phyloP scores from a whole-genome alignment of 2,329 filamentous ascomycete species.

The Scolecobasidium constrictum region DNA sequence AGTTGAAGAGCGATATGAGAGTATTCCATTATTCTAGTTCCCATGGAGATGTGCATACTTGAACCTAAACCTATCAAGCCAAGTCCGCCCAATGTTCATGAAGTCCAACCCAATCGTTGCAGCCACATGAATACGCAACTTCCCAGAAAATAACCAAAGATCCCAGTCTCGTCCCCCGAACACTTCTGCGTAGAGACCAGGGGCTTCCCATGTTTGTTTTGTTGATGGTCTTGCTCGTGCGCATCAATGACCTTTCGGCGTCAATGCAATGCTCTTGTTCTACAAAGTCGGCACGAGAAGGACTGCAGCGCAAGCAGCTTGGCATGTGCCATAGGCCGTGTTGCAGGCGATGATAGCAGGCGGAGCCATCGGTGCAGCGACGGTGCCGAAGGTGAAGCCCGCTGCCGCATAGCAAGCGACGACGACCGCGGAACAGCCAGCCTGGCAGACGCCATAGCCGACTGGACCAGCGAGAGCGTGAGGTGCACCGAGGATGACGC shows the following conservation, averaged over 20 bases:
- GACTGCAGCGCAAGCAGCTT: constrained; percentile 31
- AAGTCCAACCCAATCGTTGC: no score
- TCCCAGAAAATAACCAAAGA: no score
- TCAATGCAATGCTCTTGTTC: not conserved
- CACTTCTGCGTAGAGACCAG: no score
- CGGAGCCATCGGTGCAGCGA: constrained; percentile 1
- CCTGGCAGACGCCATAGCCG: constrained; percentile 37
- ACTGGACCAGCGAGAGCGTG: constrained; percentile 26
- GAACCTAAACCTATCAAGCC: no score
- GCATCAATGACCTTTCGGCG: not conserved
- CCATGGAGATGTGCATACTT: no score
- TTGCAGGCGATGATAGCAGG: constrained; percentile 31
- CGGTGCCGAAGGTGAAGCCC: constrained; percentile 15
- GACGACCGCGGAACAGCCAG: constrained; percentile 33
- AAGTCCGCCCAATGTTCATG: no score
- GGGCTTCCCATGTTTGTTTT: no score
- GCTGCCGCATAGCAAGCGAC: constrained; percentile 37
- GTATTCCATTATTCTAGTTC: no score
- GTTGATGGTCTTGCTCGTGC: not conserved
- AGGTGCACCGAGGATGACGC: no score
- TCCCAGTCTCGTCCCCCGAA: no score
- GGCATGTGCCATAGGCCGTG: constrained; percentile 32
- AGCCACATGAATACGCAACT: no score
- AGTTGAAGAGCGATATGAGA: no score
- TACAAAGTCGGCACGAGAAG: constrained; percentile 24